Evolutionary conservation across 306 rosid species (phyloP).

Genomic region (Inga leiocalycina): DNA sequence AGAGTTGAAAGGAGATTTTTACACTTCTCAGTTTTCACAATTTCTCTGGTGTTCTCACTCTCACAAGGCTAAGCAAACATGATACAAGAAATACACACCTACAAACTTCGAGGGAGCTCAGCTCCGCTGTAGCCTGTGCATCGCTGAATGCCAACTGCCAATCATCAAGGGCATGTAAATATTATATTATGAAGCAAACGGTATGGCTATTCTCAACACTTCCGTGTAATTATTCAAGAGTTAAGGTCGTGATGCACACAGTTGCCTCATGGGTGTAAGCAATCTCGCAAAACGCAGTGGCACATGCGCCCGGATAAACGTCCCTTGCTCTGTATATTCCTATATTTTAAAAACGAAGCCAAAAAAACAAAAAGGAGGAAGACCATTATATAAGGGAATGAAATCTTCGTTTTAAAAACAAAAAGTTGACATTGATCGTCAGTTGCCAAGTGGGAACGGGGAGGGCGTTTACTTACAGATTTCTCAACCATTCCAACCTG

Average conservation of each 20-base stretch:
- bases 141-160: background rate
- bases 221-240: slow-evolving; percentile 8
- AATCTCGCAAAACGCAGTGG: slow-evolving; percentile 95
- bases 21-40: slow-evolving; percentile 1
- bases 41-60: slow-evolving; percentile 6
- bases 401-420: slow-evolving; percentile 15
- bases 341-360: slow-evolving; percentile 31
- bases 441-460: slow-evolving; percentile 18
- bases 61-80: slow-evolving; percentile 14
- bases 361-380: slow-evolving; percentile 12
- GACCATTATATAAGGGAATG: slow-evolving; percentile 8
- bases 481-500: slow-evolving; percentile 95
- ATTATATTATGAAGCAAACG: slow-evolving; percentile 5
- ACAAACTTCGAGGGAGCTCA: slow-evolving; percentile 23
- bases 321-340: slow-evolving; percentile 90
- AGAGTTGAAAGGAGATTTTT: background rate
- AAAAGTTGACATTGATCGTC: slow-evolving; percentile 15
- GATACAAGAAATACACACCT: slow-evolving; percentile 33
- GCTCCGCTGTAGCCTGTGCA: background rate
- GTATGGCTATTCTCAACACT: slow-evolving; percentile 10
- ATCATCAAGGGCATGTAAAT: background rate
- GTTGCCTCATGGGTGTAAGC: slow-evolving; percentile 91
- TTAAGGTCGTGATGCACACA: slow-evolving; percentile 53
- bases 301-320: slow-evolving; percentile 83
- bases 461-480: slow-evolving; percentile 62